These are phyloP conservation scores for Ogataea pilisensis DNA, from an alignment of 805 yeast genomes.

Conservation along the genomic window DNA sequence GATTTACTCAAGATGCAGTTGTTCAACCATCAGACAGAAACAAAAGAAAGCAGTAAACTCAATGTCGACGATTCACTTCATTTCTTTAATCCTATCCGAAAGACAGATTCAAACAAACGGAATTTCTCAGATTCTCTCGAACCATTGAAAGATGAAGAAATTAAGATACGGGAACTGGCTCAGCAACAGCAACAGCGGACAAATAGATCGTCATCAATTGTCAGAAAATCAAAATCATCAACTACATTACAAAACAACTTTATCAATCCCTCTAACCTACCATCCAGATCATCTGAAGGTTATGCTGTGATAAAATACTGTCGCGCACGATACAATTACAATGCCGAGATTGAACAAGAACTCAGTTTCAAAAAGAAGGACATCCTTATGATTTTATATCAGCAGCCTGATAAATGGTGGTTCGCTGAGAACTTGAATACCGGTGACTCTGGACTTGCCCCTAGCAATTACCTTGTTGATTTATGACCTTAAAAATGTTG, in stretches of 20 bases:
- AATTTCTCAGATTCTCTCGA: constrained; percentile 1
- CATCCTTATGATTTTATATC: constrained; percentile 44
- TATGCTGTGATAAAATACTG: constrained; percentile 48
- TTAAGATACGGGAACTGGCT: not conserved
- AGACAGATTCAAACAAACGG: not conserved
- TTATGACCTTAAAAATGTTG: no score
- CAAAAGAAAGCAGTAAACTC: not conserved
- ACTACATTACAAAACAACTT: constrained; percentile 21
- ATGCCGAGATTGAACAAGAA: constrained; percentile 58
- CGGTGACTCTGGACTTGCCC: constrained; percentile 53
- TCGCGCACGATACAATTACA: constrained; percentile 54
- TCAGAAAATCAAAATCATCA: constrained; percentile 29
- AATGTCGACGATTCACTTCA: not conserved
- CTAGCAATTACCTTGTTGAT: constrained; percentile 51
- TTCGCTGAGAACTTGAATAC: constrained; percentile 52
- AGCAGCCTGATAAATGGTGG: constrained; percentile 77
- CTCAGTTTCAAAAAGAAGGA: constrained; percentile 58
- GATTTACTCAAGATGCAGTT: not conserved
- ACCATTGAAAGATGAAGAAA: not conserved
- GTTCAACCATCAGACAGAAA: not conserved
- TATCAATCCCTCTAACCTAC: constrained; percentile 33
- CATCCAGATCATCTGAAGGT: constrained; percentile 49
- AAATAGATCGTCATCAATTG: constrained; percentile 9
- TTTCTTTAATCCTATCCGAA: constrained; percentile 7
- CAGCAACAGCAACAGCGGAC: not conserved